Evolutionary conservation across 2,329 filamentous ascomycete genomes (phyloP).

Genomic region (Ampelomyces quisqualis): DNA sequence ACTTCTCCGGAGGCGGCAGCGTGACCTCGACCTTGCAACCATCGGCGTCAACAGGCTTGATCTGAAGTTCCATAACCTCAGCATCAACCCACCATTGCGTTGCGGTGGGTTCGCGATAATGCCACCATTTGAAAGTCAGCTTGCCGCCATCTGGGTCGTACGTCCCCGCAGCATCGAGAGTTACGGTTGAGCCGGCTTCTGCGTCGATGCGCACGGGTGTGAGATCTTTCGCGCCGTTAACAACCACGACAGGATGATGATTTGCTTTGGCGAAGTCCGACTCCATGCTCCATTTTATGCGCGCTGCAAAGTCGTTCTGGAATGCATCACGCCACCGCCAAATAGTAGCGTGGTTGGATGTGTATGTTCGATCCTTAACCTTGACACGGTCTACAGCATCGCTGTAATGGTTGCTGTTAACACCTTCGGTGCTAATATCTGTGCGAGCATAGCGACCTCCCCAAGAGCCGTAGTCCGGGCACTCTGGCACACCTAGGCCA

Average conservation of each 20-base stretch:
- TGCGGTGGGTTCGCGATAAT: slow-evolving; percentile 49
- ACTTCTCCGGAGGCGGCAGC: slow-evolving; percentile 48
- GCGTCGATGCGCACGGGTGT: slow-evolving; percentile 46
- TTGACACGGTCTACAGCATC: slow-evolving; percentile 43
- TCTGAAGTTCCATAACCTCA: slow-evolving; percentile 45
- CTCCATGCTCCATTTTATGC: slow-evolving; percentile 51
- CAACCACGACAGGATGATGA: slow-evolving; percentile 52
- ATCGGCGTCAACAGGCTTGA: slow-evolving; percentile 32
- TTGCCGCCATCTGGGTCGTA: slow-evolving; percentile 51
- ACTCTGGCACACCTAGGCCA: slow-evolving; percentile 50
- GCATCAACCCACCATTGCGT: slow-evolving; percentile 48
- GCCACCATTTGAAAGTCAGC: slow-evolving; percentile 54
- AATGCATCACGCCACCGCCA: slow-evolving; percentile 58
- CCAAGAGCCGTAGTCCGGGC: slow-evolving; percentile 53
- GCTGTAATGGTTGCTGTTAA: slow-evolving; percentile 42
- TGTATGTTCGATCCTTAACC: slow-evolving; percentile 38
- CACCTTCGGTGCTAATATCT: slow-evolving; percentile 37
- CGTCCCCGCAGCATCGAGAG: slow-evolving; percentile 49
- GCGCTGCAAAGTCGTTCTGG: slow-evolving; percentile 54
- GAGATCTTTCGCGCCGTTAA: slow-evolving; percentile 46
- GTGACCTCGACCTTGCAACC: slow-evolving; percentile 40
- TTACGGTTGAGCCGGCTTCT: slow-evolving; percentile 44
- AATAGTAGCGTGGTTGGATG: slow-evolving; percentile 52
- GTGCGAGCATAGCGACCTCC: slow-evolving; percentile 50
- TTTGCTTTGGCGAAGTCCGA: slow-evolving; percentile 42